Base-by-base conservation (phyloP, 768 basidiomycete species). In the Rhizopogon rudus region DNA sequence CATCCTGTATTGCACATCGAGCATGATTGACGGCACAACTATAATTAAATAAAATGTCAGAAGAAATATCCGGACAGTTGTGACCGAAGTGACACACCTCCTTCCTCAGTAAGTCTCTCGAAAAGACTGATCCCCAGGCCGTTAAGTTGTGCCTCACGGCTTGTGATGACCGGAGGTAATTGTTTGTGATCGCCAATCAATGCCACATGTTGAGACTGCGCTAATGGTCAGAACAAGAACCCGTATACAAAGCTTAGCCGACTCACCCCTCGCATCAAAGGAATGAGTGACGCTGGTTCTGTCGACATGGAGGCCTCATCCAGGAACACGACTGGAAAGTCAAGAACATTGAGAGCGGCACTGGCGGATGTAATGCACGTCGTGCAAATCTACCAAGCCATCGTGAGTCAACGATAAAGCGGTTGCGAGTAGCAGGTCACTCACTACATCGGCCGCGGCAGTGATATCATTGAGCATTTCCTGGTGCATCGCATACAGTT, bases 121-220 rank as follows among this genome's bases (percentile, higher is more conserved):
- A 98, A 98, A 20, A 98, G 77, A 72, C 89, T 91, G 28, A 83
- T 79, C 12, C 84, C 85, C 16, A 97, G 74, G 2, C 92, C 92
- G 16, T 82, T 81, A 20, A 79, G 70, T 61, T 82, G 78, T 0
- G 93, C 94, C 65, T 91, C 84, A 20, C 78, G 77, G 58, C 88
- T 92, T 20, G 82, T 76, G 55, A 96, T 91, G 58, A 96, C 82
- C 0, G 94, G 93, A 7, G 94, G 93, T 9, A 98, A 77, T 66
- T 98, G 94, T 65, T 96, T 96, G 71, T 98, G 94, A 71, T 98
- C 94, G n/a, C 94, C 94, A 61, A 98, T 95, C 44, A 98, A 81
- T 1, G 92, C 83, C 33, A 92, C 77, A 62, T 97, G 94, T 51
- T 75, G 78, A 7, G 86, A 87, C 92, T 94, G 41, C 12, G 64